Conservation (phyloP, 2,329 filamentous ascomycete genomes). For the Aspergillus tamarii region DNA sequence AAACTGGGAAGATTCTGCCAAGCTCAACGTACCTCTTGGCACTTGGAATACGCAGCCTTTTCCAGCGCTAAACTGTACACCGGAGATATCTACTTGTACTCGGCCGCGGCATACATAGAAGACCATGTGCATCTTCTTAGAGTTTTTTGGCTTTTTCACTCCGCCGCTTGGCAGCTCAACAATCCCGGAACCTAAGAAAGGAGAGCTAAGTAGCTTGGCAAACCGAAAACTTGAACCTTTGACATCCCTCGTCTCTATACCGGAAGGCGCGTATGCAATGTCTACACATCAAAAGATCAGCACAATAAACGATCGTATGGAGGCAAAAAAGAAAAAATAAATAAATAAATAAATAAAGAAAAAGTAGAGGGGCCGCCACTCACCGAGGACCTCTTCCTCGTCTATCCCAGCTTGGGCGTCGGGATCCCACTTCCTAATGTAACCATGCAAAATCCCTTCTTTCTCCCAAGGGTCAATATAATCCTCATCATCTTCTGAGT, state of each 20-base stretch:
- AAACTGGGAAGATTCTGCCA: neutral
- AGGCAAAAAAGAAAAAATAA: neutral
- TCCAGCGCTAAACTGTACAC: slow-evolving; percentile 71
- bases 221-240: slow-evolving; percentile 77
- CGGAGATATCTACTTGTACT: slow-evolving; percentile 70
- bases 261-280: slow-evolving; percentile 61
- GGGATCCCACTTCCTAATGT: slow-evolving; percentile 48
- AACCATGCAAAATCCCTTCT: slow-evolving; percentile 48
- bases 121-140: slow-evolving; percentile 93
- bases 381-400: slow-evolving; percentile 47
- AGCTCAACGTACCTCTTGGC: slow-evolving; percentile 73
- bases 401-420: slow-evolving; percentile 40
- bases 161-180: slow-evolving; percentile 84
- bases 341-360: neutral
- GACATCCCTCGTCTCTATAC: slow-evolving; percentile 62
- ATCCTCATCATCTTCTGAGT: slow-evolving; percentile 44
- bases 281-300: slow-evolving; percentile 44
- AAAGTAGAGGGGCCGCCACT: slow-evolving; percentile 10
- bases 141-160: slow-evolving; percentile 88
- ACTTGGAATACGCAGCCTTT: slow-evolving; percentile 94
- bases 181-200: slow-evolving; percentile 87
- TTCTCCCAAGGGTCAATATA: slow-evolving; percentile 49
- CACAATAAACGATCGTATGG: neutral
- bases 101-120: slow-evolving; percentile 88
- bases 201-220: slow-evolving; percentile 80